Percentiles rank a stretch among this genome's conserved stretches.
Conservation (phyloP, 1,284 basidiomycete species). For the Pseudozyma thailandica region DNA sequence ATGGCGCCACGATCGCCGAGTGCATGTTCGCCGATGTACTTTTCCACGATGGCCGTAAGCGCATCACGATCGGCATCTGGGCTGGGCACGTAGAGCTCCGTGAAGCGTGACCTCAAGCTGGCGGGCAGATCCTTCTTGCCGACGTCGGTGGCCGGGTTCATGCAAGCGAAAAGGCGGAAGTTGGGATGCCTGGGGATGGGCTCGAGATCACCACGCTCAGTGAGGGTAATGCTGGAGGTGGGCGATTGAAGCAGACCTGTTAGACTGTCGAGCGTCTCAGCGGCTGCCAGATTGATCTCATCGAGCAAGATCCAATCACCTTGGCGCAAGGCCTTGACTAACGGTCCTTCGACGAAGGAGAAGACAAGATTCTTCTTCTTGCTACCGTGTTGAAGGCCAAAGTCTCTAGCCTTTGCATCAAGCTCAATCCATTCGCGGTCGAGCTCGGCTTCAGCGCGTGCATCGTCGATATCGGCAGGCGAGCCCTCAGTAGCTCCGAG, state of each 20-base stretch:
- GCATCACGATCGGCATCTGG: conserved; percentile 94
- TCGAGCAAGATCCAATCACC: conserved; percentile 97
- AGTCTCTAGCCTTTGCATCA: conserved; percentile 78
- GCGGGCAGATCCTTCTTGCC: conserved; percentile 96
- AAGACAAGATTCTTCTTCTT: conserved; percentile 72
- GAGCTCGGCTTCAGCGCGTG: conserved; percentile 41
- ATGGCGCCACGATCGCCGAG: conserved; percentile 88
- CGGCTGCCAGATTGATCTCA: conserved; percentile 92
- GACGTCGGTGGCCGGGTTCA: conserved; percentile 99
- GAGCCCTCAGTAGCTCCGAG: conserved; percentile 37
- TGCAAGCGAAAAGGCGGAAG: conserved; percentile 97
- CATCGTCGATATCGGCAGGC: conserved; percentile 38
- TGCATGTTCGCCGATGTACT: conserved; percentile 87
- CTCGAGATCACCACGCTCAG: conserved; percentile 91
- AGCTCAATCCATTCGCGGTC: conserved; percentile 72
- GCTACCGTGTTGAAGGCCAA: conserved; percentile 72
- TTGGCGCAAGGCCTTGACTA: conserved; percentile 87
- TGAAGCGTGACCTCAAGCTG: conserved; percentile 89
- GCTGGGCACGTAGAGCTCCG: conserved; percentile 91
- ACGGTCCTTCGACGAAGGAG: conserved; percentile 92
- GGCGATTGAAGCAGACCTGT: conserved; percentile 86
- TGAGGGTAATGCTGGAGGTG: conserved; percentile 87
- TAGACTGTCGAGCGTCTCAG: conserved; percentile 94
- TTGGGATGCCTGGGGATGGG: conserved; percentile 90
- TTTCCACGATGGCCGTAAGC: conserved; percentile 83